These are phyloP conservation scores for Phytophthora constricta DNA, from an alignment of 352 stramenopile species.

Conservation along the genomic window DNA sequence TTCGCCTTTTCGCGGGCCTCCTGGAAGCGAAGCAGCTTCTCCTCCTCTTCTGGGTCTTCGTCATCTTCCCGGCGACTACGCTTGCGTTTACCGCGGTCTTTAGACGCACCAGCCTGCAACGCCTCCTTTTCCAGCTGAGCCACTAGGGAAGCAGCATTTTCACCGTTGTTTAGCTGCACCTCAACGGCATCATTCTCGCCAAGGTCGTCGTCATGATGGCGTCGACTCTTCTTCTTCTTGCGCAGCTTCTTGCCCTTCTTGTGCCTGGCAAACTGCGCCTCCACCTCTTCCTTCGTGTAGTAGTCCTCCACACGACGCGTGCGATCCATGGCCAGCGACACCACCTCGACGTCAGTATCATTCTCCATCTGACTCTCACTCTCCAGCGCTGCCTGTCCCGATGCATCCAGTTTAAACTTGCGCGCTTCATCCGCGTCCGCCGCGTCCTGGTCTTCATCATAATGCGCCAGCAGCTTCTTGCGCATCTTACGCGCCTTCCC, in stretches of 20 bases:
- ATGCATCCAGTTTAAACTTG: constrained; percentile 69
- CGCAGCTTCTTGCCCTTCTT: constrained; percentile 86
- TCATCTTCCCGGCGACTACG: constrained; percentile 36
- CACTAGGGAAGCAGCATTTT: constrained; percentile 42
- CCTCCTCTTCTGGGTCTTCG: constrained; percentile 56
- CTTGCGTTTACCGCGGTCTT: constrained; percentile 69
- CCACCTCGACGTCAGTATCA: constrained; percentile 52
- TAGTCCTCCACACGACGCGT: constrained; percentile 72
- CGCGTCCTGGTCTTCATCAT: constrained; percentile 87
- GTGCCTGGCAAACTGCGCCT: constrained; percentile 75
- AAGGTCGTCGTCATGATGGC: constrained; percentile 51
- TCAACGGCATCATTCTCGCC: constrained; percentile 49
- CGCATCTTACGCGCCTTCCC: constrained; percentile 46
- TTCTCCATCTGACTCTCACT: constrained; percentile 28
- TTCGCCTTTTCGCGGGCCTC: constrained; percentile 73
- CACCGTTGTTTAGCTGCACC: constrained; percentile 20
- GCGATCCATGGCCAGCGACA: constrained; percentile 69
- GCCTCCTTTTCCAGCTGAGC: constrained; percentile 75
- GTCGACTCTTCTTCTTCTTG: constrained; percentile 74
- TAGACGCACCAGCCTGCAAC: constrained; percentile 28
- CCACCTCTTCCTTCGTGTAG: constrained; percentile 87
- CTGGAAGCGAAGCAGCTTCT: constrained; percentile 71
- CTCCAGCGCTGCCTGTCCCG: constrained; percentile 17
- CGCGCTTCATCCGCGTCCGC: constrained; percentile 39
- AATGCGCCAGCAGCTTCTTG: constrained; percentile 84